Conservation (phyloP, 177 flowering plant species). For the Vitis hybrid region DNA sequence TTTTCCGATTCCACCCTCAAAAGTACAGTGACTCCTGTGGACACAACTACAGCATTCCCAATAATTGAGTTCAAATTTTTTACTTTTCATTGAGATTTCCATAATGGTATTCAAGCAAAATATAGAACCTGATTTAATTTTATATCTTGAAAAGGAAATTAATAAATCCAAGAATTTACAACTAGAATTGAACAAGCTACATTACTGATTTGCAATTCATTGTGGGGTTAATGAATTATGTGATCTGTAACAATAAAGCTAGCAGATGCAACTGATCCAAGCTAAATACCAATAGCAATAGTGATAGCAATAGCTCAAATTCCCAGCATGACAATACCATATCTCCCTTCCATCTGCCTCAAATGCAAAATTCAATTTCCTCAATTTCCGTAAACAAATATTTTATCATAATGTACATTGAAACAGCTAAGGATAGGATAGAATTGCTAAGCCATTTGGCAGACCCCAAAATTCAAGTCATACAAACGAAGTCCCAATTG, state of each 20-base stretch:
- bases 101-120: too few relatives aligned
- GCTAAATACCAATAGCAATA: background rate
- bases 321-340: background rate
- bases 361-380: constrained; percentile 23
- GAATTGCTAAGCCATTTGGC: constrained; percentile 7
- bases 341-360: constrained; percentile 2
- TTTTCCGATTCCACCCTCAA: too few relatives aligned
- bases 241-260: background rate
- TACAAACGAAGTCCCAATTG: constrained; percentile 8
- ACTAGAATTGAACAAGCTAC: background rate
- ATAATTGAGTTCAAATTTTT: too few relatives aligned
- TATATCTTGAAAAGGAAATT: background rate
- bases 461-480: constrained; percentile 8
- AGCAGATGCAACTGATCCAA: background rate
- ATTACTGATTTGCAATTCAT: background rate
- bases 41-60: too few relatives aligned
- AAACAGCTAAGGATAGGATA: background rate
- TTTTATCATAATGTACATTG: constrained; percentile 45
- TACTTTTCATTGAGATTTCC: too few relatives aligned
- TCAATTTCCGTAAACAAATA: constrained; percentile 19
- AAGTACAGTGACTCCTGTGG: too few relatives aligned
- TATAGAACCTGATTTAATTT: too few relatives aligned
- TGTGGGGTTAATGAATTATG: background rate
- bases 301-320: background rate
- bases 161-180: background rate